A percentile compares a stretch with the other conserved stretches of the same genome.
Evolutionary conservation across 1,139 yeast genomes (phyloP).

Genomic region (Lodderomyces theae): DNA sequence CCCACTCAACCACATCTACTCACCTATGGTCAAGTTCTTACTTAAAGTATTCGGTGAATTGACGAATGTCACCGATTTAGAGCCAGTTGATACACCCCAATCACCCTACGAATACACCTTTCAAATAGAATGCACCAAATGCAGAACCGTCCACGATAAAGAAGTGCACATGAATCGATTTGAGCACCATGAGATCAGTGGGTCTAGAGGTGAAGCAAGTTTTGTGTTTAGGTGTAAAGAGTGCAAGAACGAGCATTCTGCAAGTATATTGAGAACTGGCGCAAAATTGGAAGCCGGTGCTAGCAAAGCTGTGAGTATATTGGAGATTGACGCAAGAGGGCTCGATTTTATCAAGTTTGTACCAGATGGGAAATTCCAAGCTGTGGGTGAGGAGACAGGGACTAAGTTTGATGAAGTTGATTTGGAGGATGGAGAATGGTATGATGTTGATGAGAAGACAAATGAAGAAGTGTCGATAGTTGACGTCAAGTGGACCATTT

Average conservation of each 20-base stretch:
- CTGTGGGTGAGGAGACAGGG: constrained; percentile 52
- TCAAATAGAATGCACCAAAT: constrained; percentile 69
- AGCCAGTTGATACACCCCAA: constrained; percentile 58
- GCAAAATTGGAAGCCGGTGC: constrained; percentile 23
- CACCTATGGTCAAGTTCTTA: constrained; percentile 42
- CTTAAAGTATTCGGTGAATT: constrained; percentile 61
- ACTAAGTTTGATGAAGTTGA: constrained; percentile 65
- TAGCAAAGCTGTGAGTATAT: constrained; percentile 39
- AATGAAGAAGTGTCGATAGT: constrained; percentile 78
- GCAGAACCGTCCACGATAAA: constrained; percentile 77
- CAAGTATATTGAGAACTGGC: constrained; percentile 36
- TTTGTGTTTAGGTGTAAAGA: constrained; percentile 74
- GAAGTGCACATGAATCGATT: constrained; percentile 68
- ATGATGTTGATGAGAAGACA: constrained; percentile 88
- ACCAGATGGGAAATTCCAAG: constrained; percentile 67
- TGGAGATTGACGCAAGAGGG: constrained; percentile 85
- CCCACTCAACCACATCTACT: too few species aligned
- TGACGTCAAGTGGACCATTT: constrained; percentile 56
- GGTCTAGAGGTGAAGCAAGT: constrained; percentile 81
- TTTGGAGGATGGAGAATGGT: constrained; percentile 83
- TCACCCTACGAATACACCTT: constrained; percentile 75
- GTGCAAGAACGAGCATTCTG: constrained; percentile 51
- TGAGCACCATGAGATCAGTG: constrained; percentile 59
- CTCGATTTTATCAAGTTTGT: constrained; percentile 66
- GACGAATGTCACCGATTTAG: constrained; percentile 59